Evolutionary conservation across 352 stramenopile genomes (phyloP).

Genomic region (Phytophthora melonis): DNA sequence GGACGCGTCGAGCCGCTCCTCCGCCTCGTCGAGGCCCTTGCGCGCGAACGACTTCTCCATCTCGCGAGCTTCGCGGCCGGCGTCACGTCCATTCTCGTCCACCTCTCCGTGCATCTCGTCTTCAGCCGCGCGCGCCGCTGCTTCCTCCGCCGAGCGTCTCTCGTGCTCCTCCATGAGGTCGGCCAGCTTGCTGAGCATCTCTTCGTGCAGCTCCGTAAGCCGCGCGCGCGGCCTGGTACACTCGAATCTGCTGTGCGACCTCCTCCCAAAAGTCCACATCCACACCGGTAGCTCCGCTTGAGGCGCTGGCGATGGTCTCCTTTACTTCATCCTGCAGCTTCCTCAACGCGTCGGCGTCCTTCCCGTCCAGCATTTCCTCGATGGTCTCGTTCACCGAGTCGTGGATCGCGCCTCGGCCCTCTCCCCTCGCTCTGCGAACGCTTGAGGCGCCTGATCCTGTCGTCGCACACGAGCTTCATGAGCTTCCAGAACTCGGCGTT

Average conservation of each 20-base stretch:
- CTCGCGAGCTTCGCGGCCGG: slow-evolving; percentile 70
- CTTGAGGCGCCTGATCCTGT: slow-evolving; percentile 71
- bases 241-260: slow-evolving; percentile 92
- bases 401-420: slow-evolving; percentile 85
- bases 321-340: slow-evolving; percentile 71
- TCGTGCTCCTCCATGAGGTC: slow-evolving; percentile 93
- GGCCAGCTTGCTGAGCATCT: slow-evolving; percentile 94
- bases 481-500: slow-evolving; percentile 91
- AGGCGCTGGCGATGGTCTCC: slow-evolving; percentile 69
- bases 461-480: slow-evolving; percentile 81
- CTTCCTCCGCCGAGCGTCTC: slow-evolving; percentile 33
- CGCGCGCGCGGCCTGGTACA: slow-evolving; percentile 92
- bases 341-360: slow-evolving; percentile 60
- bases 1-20: slow-evolving; percentile 87
- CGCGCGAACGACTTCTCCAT: slow-evolving; percentile 69
- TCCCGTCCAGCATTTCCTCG: slow-evolving; percentile 90
- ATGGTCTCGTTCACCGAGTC: slow-evolving; percentile 89
- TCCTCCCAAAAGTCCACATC: slow-evolving; percentile 96
- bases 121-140: slow-evolving; percentile 35
- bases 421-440: slow-evolving; percentile 74
- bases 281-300: slow-evolving; percentile 62
- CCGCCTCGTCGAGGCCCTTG: slow-evolving; percentile 72
- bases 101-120: slow-evolving; percentile 30
- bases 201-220: slow-evolving; percentile 92
- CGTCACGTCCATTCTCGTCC: slow-evolving; percentile 56